Percentiles rank a stretch among this genome's conserved stretches.
These are phyloP conservation scores for Pochonia chlamydosporia DNA, from an alignment of 2,329 filamentous ascomycete genomes.

Conservation along the genomic window DNA sequence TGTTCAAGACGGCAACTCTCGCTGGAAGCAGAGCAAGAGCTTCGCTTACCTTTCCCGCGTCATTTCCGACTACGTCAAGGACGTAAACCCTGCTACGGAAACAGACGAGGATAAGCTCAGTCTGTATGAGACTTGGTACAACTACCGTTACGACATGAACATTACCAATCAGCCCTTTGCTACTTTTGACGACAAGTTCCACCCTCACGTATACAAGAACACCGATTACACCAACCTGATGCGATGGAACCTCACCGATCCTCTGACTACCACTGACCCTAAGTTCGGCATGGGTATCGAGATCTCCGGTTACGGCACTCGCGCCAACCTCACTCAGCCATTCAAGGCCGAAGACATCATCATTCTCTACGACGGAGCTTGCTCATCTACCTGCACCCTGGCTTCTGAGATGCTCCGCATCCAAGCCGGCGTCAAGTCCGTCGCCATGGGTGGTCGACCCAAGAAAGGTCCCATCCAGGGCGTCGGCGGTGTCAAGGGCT, in stretches of 20 bases:
- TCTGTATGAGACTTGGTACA: conserved; percentile 45
- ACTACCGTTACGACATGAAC: conserved; percentile 45
- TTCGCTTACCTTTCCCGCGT: conserved; percentile 40
- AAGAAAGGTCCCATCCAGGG: conserved; percentile 45
- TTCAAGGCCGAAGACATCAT: conserved; percentile 54
- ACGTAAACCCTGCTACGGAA: conserved; percentile 40
- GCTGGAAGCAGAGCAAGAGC: conserved; percentile 32
- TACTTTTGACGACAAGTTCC: conserved; percentile 40
- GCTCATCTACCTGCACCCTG: conserved; percentile 52
- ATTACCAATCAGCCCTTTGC: conserved; percentile 43
- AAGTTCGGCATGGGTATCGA: conserved; percentile 15
- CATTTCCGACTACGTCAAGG: conserved; percentile 35
- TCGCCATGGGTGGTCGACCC: conserved; percentile 44
- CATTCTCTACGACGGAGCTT: conserved; percentile 53
- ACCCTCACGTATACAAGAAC: conserved; percentile 32
- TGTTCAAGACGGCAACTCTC: conserved; percentile 27
- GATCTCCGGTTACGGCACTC: conserved; percentile 41
- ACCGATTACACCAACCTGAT: conserved; percentile 49
- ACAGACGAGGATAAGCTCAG: conserved; percentile 23
- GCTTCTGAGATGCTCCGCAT: conserved; percentile 49
- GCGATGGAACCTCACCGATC: conserved; percentile 45
- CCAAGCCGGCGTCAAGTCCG: conserved; percentile 46
- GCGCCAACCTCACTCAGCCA: conserved; percentile 35
- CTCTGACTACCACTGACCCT: conserved; percentile 32
- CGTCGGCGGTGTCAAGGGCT: conserved; percentile 48